phyloP scores from a whole-genome alignment of 2,329 filamentous ascomycete species.

The Apiospora pterosperma region DNA sequence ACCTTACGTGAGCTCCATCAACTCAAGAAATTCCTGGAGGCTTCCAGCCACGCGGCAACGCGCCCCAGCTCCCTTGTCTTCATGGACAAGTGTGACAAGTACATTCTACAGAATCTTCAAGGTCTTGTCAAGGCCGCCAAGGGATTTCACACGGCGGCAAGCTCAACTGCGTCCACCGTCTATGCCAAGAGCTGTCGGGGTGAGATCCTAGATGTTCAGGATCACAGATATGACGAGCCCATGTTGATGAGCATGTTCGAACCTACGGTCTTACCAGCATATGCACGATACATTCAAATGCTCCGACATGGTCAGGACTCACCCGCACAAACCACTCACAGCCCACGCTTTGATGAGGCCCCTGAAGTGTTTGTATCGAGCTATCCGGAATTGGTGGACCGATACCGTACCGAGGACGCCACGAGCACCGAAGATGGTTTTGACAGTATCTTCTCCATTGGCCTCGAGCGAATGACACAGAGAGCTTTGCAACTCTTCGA shows the following conservation, averaged over 20 bases:
- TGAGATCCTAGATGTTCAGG: accelerated
- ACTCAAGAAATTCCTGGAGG: background rate
- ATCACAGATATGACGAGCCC: background rate
- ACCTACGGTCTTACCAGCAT: too few relatives aligned
- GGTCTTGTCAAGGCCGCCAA: background rate
- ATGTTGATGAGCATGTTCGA: too few relatives aligned
- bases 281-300: too few relatives aligned
- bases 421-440: background rate
- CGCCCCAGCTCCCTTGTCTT: too few relatives aligned
- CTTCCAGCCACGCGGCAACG: background rate
- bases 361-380: too few relatives aligned
- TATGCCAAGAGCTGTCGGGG: background rate
- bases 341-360: too few relatives aligned
- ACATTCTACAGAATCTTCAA: background rate
- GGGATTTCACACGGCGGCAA: background rate
- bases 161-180: background rate
- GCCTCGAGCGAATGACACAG: background rate
- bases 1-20: background rate
- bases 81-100: background rate
- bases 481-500: background rate
- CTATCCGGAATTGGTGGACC: too few relatives aligned
- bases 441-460: background rate
- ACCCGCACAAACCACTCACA: too few relatives aligned
- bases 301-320: too few relatives aligned
- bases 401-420: too few relatives aligned